Evolutionary conservation across 139 green algal genomes (phyloP).

Genomic region (Chlorella vulgaris): DNA sequence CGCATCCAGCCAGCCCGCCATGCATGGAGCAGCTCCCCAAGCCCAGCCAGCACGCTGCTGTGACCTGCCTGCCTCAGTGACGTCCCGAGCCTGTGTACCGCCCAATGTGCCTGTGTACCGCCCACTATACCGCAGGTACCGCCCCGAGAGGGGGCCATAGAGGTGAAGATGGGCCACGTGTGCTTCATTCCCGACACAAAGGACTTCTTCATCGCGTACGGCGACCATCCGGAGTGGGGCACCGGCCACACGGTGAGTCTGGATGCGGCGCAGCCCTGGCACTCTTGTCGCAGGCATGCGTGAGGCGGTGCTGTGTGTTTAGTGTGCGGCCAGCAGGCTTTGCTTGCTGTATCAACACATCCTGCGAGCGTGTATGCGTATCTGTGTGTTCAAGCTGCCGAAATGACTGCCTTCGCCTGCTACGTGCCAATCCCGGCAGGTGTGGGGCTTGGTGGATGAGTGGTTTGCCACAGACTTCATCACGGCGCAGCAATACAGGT

Average conservation of each 20-base stretch:
- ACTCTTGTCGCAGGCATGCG: no score
- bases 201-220: constrained; percentile 62
- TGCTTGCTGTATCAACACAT: no score
- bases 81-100: no score
- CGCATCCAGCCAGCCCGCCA: no score
- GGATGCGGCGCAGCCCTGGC: no score
- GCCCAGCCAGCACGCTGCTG: neutral
- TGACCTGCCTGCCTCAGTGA: neutral
- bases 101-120: neutral
- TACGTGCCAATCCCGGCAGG: neutral
- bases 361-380: neutral
- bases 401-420: neutral
- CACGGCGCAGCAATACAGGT: constrained; percentile 34
- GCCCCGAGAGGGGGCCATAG: constrained; percentile 3
- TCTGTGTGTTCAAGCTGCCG: neutral
- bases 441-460: constrained; percentile 33
- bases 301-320: no score
- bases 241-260: constrained; percentile 48
- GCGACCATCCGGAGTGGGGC: constrained; percentile 57
- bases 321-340: neutral
- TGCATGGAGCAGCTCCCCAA: no score
- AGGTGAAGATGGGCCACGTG: constrained; percentile 47
- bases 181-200: constrained; percentile 54
- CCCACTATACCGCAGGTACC: neutral
- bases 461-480: constrained; percentile 38